Conservation (phyloP, 139 green algal genomes). For the Volvox africanus region DNA sequence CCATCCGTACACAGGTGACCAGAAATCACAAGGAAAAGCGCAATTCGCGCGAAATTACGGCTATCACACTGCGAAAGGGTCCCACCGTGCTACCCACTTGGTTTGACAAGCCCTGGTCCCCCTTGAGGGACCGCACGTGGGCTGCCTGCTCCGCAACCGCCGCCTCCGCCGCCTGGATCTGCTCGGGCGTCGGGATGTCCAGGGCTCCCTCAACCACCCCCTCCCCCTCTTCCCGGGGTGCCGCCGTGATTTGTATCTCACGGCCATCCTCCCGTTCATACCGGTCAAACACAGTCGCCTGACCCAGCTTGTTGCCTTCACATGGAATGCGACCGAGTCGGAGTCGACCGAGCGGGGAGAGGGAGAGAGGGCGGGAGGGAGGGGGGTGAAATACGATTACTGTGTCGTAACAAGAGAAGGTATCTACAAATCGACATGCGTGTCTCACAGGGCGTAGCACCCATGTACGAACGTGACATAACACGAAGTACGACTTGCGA, state of each 20-base stretch:
- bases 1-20: too few relatives aligned
- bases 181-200: constrained; percentile 43
- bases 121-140: constrained; percentile 60
- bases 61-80: too few relatives aligned
- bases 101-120: constrained; percentile 56
- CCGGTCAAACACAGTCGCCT: constrained; percentile 60
- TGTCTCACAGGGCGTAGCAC: too few relatives aligned
- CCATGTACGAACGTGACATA: too few relatives aligned
- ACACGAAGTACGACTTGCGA: too few relatives aligned
- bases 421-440: too few relatives aligned
- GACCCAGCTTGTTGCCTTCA: constrained; percentile 55
- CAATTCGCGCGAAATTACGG: too few relatives aligned
- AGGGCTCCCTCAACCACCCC: background rate
- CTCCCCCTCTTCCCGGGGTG: background rate
- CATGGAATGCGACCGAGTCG: background rate
- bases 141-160: constrained; percentile 58
- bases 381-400: background rate
- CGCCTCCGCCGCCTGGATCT: constrained; percentile 57
- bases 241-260: background rate
- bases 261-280: constrained; percentile 60
- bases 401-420: background rate
- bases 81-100: constrained; percentile 31
- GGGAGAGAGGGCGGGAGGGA: background rate
- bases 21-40: too few relatives aligned
- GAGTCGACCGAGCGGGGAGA: too few relatives aligned